Evolutionary conservation across 768 basidiomycete species (phyloP).

Genomic region (Postia placenta): DNA sequence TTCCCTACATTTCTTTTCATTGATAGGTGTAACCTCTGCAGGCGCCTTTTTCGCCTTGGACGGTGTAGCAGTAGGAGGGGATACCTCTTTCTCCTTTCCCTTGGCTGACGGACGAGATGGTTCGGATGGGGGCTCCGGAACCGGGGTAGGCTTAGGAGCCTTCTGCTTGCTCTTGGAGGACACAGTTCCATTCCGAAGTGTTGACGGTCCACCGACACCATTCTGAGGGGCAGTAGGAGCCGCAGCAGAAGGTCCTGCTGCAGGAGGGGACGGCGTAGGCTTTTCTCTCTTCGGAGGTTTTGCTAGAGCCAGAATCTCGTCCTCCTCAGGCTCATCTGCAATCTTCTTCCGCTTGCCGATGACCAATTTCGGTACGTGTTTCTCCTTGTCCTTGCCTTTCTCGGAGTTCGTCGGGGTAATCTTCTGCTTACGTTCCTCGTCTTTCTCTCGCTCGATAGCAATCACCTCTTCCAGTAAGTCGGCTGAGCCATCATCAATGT

Average conservation of each 20-base stretch:
- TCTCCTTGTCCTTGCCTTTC: constrained; percentile 22
- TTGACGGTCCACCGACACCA: constrained; percentile 19
- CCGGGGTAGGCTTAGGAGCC: constrained; percentile 21
- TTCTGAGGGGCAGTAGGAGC: constrained; percentile 10
- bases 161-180: constrained; percentile 40
- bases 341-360: constrained; percentile 52
- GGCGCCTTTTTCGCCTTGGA: constrained; percentile 30
- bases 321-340: constrained; percentile 33
- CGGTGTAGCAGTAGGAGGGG: constrained; percentile 28
- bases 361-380: constrained; percentile 31
- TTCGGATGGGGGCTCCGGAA: constrained; percentile 17
- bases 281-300: constrained; percentile 55
- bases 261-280: constrained; percentile 15
- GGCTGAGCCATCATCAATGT: constrained; percentile 72
- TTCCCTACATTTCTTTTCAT: constrained; percentile 80
- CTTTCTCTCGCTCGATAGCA: constrained; percentile 68
- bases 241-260: constrained; percentile 15
- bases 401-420: constrained; percentile 2
- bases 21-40: constrained; percentile 45
- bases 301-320: constrained; percentile 58
- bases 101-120: constrained; percentile 45
- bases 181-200: constrained; percentile 19
- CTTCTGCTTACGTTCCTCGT: constrained; percentile 31
- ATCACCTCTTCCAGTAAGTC: constrained; percentile 79
- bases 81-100: constrained; percentile 52